A percentile compares a stretch with the other conserved stretches of the same genome.
Evolutionary conservation across 768 basidiomycete species (phyloP).

Genomic region (Macrolepiota dolichaula): DNA sequence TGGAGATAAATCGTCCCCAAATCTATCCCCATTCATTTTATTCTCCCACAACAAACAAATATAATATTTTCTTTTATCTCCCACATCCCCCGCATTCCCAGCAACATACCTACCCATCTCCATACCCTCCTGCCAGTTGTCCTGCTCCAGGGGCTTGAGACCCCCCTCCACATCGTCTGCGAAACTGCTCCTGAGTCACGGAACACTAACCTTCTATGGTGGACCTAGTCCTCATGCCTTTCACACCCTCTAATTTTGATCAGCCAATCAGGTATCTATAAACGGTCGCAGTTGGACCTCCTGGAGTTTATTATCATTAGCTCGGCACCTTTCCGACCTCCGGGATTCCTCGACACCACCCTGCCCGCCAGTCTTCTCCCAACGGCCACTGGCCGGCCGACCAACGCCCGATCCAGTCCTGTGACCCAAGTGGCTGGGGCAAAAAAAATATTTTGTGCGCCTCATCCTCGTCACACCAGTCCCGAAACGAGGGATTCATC

Average conservation of each 20-base stretch:
- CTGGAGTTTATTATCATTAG: conserved; percentile 12
- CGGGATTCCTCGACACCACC: neutral
- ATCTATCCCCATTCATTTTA: conserved; percentile 36
- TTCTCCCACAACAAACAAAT: neutral
- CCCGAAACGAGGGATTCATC: conserved; percentile 12
- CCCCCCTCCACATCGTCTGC: conserved; percentile 7
- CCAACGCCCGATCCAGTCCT: neutral
- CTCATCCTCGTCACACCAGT: conserved; percentile 4
- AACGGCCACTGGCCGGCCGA: neutral
- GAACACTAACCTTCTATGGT: conserved; percentile 22
- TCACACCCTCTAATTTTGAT: conserved; percentile 30
- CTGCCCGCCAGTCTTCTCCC: neutral
- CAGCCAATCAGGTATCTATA: conserved; percentile 23
- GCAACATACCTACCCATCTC: neutral
- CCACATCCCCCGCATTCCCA: conserved; percentile 1
- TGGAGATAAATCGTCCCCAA: conserved; percentile 27
- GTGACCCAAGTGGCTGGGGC: neutral
- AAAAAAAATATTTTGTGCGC: conserved; percentile 6
- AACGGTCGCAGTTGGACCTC: conserved; percentile 4
- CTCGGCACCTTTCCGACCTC: conserved; percentile 10
- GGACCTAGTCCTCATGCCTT: conserved; percentile 22
- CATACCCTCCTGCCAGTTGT: neutral
- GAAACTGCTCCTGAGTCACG: conserved; percentile 12
- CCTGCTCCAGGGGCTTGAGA: neutral
- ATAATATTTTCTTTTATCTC: conserved; percentile 21